Evolutionary conservation across 2,329 filamentous ascomycete species (phyloP).

Genomic region (Microsporum canis): DNA sequence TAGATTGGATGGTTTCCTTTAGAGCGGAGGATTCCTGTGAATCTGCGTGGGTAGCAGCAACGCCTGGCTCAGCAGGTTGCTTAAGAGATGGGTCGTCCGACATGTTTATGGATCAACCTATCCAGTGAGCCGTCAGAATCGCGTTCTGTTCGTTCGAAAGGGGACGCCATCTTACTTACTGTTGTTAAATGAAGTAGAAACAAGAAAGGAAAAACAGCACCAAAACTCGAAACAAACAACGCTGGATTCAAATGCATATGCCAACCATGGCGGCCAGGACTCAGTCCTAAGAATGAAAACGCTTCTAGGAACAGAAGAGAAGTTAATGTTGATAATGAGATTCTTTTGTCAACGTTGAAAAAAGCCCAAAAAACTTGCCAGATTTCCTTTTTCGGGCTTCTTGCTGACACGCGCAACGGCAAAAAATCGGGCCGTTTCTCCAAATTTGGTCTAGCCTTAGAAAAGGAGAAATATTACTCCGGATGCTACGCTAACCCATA

Average conservation of each 20-base stretch:
- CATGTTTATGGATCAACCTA: background rate
- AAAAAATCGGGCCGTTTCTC: background rate
- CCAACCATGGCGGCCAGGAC: constrained; percentile 1
- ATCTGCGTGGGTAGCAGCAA: background rate
- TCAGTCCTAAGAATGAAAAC: background rate
- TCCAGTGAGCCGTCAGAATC: background rate
- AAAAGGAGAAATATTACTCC: no score
- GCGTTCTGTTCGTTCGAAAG: background rate
- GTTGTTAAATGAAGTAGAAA: background rate
- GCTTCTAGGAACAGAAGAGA: background rate
- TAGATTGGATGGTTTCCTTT: background rate
- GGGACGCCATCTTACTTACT: background rate
- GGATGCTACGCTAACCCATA: no score
- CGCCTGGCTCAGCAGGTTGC: background rate
- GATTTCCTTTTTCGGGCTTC: background rate
- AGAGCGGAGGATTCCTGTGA: background rate
- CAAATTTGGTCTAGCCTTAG: no score
- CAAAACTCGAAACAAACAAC: background rate
- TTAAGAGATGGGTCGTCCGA: background rate
- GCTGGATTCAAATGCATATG: constrained; percentile 3
- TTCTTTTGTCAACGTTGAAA: background rate
- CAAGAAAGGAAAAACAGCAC: background rate
- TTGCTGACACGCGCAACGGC: background rate
- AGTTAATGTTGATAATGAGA: background rate
- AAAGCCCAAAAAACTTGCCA: background rate